These are phyloP conservation scores for Blastocrithidia nonstop DNA, from an alignment of 208 protist species.

Conservation along the genomic window DNA sequence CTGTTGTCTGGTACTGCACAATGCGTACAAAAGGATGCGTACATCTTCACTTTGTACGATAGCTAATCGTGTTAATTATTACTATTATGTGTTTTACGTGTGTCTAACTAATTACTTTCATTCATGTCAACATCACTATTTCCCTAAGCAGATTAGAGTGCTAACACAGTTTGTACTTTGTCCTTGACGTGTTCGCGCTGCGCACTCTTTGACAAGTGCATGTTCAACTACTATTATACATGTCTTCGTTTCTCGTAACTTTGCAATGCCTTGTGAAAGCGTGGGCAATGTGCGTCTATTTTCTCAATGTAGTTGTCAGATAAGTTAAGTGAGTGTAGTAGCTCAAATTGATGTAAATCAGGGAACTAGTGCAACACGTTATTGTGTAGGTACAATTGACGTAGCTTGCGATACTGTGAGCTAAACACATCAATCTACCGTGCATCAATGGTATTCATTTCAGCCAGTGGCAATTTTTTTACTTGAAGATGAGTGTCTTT, in stretches of 20 bases:
- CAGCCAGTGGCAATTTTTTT: constrained; percentile 5
- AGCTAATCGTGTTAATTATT: no score
- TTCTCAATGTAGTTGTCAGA: constrained; percentile 73
- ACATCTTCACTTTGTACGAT: constrained; percentile 11
- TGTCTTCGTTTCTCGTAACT: neutral
- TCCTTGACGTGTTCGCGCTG: neutral
- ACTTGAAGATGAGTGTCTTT: neutral
- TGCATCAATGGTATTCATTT: constrained; percentile 6
- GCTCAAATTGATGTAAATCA: constrained; percentile 62
- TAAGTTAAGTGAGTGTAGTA: constrained; percentile 83
- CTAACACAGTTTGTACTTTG: neutral
- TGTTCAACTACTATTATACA: constrained; percentile 2
- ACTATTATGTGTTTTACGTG: constrained; percentile 14
- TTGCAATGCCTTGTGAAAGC: constrained; percentile 14
- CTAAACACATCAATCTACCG: constrained; percentile 51
- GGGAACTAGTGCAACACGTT: constrained; percentile 83
- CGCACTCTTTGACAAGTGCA: neutral
- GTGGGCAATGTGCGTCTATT: constrained; percentile 32
- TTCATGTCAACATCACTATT: constrained; percentile 4
- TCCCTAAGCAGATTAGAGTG: constrained; percentile 1
- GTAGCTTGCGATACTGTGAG: constrained; percentile 67
- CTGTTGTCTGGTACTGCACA: constrained; percentile 10
- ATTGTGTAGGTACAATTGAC: constrained; percentile 88
- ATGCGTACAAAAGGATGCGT: constrained; percentile 22
- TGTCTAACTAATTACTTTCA: constrained; percentile 6